Base-by-base conservation (phyloP, 352 stramenopile genomes). In the Lagenidium sp. region DNA sequence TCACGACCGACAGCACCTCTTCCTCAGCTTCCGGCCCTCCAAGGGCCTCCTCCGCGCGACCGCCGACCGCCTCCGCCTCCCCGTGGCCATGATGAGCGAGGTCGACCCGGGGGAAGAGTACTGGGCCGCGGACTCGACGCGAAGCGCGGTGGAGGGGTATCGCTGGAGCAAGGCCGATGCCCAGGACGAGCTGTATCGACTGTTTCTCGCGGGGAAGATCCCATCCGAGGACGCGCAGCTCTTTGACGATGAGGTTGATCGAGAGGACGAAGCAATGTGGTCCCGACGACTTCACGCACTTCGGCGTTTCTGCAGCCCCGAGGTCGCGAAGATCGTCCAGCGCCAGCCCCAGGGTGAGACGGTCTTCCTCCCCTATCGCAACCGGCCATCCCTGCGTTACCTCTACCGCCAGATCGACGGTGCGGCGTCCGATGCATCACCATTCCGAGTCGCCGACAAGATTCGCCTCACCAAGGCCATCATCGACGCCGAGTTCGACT, bases 381-480 rank as follows among this genome's bases (percentile, higher is more conserved):
- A 70, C 24, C 54, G 73, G 19, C 34, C 63, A 4, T 72, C 72
- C 22, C 34, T 85, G 34, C 72, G 68, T 15, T 90, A 86, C 40
- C 48, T 88, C 16, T 90, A 84, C 43, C 63, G 68, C 0, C 68
- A 82, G 41, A 78, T 86, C 36, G 78, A 85, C 32, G 63, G 58
- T 19, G 55, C 45, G 7, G 47, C 38, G 18, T 47, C 44, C 6
- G 55, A 64, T 29, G 28, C 50, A 10, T 74, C 68, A 21, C 70
- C 73, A n/a, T 88, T 90, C 37, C 78, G 78, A 6, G 51, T 78
- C 12, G 75, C 78, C 13, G 78, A 86, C 62, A 84, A 85, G 53
- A 86, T 88, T 46, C 75, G 70, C 0, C 55, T 90, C 12, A 84
- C 75, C 4, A 87, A 87, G 43, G 61, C 63, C 2, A 60, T 87